Percentiles rank a stretch among this genome's conserved stretches.
These are phyloP conservation scores for Dictyostelium brefeldianum DNA, from an alignment of 78 protist genomes.

Conservation along the genomic window DNA sequence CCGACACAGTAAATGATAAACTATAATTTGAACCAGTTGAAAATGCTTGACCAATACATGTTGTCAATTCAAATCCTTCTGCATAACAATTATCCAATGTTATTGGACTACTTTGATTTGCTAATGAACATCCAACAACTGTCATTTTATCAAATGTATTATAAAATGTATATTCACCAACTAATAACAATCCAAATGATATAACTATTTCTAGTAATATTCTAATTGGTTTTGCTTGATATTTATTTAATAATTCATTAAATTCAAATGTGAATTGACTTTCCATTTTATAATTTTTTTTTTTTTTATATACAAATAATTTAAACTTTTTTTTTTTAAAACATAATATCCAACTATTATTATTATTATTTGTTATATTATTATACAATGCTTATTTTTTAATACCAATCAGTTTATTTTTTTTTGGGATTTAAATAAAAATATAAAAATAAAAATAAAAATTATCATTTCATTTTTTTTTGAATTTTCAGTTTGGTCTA, in stretches of 20 bases:
- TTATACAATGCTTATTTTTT: no score
- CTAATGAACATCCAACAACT: background rate
- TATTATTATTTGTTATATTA: no score
- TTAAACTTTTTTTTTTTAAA: no score
- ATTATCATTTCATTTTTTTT: no score
- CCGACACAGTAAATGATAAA: background rate
- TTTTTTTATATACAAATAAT: background rate
- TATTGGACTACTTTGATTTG: background rate
- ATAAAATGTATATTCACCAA: background rate
- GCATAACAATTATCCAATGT: background rate
- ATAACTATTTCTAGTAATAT: background rate
- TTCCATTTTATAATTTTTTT: background rate
- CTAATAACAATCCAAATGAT: background rate
- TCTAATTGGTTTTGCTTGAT: background rate
- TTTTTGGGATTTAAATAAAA: no score
- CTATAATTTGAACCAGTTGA: slow-evolving; percentile 8
- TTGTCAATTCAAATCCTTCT: background rate
- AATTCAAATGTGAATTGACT: slow-evolving; percentile 6
- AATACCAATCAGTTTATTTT: no score
- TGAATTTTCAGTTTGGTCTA: no score
- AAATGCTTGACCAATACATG: background rate
- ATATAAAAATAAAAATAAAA: no score
- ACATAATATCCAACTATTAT: no score
- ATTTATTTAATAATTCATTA: background rate
- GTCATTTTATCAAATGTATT: background rate